Conservation (phyloP, 331 rosid species). For the Cydonia oblonga region DNA sequence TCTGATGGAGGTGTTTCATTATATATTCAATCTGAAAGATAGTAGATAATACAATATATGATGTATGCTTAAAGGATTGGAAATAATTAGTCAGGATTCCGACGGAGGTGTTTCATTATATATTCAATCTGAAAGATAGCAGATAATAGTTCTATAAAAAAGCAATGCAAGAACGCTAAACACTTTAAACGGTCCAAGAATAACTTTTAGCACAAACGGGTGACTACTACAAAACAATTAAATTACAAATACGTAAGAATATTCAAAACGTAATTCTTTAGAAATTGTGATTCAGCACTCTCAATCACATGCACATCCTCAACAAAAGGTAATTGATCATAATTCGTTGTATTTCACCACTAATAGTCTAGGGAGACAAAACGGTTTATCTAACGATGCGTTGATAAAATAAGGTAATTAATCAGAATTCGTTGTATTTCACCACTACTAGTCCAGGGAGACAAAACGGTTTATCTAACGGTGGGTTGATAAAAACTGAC, state of each 20-base stretch:
- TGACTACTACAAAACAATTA: no score
- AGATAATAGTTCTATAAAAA: not conserved
- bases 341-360: not conserved
- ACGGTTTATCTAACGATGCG: not conserved
- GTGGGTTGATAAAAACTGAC: not conserved
- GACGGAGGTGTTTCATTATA: no score
- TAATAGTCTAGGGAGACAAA: not conserved
- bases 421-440: not conserved
- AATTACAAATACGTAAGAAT: no score
- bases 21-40: not conserved
- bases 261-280: not conserved
- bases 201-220: not conserved
- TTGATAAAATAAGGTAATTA: not conserved
- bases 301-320: not conserved
- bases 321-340: not conserved
- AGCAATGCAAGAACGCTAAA: not conserved
- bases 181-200: not conserved
- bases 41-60: not conserved
- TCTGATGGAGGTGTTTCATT: no score
- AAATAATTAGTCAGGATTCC: no score
- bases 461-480: not conserved
- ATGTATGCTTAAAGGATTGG: no score
- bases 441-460: not conserved
- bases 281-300: not conserved
- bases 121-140: not conserved